Base-by-base conservation (phyloP, 1,284 basidiomycete species). In the Termitomyces sp. region DNA sequence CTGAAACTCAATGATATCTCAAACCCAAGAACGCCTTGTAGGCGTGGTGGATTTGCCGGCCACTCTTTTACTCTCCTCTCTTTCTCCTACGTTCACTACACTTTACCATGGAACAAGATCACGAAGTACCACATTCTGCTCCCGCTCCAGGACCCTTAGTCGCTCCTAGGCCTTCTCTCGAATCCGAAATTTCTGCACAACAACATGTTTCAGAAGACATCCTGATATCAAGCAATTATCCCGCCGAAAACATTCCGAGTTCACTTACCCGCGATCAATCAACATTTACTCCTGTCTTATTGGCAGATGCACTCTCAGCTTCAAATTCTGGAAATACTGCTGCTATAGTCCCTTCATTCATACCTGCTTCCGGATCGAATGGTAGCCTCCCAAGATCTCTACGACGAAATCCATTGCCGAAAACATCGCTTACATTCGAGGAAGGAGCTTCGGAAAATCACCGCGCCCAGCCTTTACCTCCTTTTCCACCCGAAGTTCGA, bases 401-500 rank as follows among this genome's bases (percentile, higher is more conserved):
- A 19, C 45, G 13, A 40, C 31, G 46, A 24, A 57, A 46, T 18
- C 35, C 52, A 31, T 28, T 39, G 9, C 50, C 26, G 5, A 33
- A 40, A 33, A 41, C 42, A 14, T 41, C 50, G 8, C 30, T 43
- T n/a, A 31, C 9, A 30, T 34, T 44, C 10, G 51, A 50, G 11
- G 39, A 45, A 18, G 33, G 24, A 14, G 45, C 47, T 33, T n/a
- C 33, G 11, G 40, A 37, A 14, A 42, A 33, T 13, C 41, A 28
- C 16, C 46, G 10, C 26, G 16, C 13, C 40, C 47, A 39, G 26
- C 52, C 57, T 9, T 30, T 53, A 39, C 57, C 54, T 34, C 53
- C 52, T 11, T 45, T 54, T 24, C 58, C 55, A 4, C 43, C 46
- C 26, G 57, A 57, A 30, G n/a, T 50, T 18, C 54, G 49, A 31